A percentile compares a stretch with the other conserved stretches of the same genome.
These are phyloP conservation scores for Russula lepida DNA, from an alignment of 768 basidiomycete species.

Conservation along the genomic window DNA sequence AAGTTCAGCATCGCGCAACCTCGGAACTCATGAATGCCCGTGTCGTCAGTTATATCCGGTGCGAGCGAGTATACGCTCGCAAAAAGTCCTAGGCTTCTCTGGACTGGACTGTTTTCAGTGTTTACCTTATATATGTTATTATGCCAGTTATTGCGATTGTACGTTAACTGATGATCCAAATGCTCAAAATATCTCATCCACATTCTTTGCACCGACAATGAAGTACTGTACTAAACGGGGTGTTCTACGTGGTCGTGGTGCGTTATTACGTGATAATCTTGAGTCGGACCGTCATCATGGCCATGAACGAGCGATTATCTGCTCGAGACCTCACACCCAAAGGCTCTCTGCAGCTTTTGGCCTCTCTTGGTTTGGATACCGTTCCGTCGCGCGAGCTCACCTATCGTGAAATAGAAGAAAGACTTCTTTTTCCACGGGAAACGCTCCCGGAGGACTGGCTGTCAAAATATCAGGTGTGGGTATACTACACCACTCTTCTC, in stretches of 20 bases:
- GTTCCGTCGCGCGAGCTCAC: slow-evolving; percentile 53
- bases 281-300: not conserved
- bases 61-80: slow-evolving; percentile 56
- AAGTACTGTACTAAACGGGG: no score
- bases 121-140: not conserved
- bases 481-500: slow-evolving; percentile 13
- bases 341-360: slow-evolving; percentile 39
- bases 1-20: slow-evolving; percentile 44
- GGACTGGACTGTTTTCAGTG: no score
- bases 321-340: slow-evolving; percentile 9
- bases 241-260: no score
- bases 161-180: slow-evolving; percentile 1
- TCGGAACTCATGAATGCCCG: slow-evolving; percentile 43
- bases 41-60: slow-evolving; percentile 42
- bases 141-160: not conserved
- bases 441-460: slow-evolving; percentile 66
- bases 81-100: slow-evolving; percentile 29
- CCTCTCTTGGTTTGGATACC: slow-evolving; percentile 47
- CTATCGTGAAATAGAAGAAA: slow-evolving; percentile 62
- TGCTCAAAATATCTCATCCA: not conserved
- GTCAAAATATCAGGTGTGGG: slow-evolving; percentile 77
- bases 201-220: no score
- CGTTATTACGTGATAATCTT: not conserved
- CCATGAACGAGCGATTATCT: slow-evolving; percentile 1
- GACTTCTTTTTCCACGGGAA: slow-evolving; percentile 61